A percentile compares a stretch with the other conserved stretches of the same genome.
Conservation (phyloP, 768 basidiomycete genomes). For the Lentinula edodes region DNA sequence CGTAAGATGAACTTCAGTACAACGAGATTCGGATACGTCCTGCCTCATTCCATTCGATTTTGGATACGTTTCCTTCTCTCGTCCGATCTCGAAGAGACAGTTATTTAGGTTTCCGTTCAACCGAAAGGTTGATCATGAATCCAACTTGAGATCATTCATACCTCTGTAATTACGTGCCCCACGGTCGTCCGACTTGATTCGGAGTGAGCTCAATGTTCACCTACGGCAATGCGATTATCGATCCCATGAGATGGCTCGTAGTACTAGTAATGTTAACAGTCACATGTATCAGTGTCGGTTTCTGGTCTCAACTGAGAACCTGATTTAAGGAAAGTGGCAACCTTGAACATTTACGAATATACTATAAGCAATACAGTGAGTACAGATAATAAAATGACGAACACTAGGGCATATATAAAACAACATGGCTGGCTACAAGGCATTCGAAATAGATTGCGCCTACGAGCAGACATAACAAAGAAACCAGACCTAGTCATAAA, state of each 20-base stretch:
- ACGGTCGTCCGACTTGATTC: constrained; percentile 27
- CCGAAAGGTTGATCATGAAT: neutral
- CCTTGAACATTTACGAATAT: neutral
- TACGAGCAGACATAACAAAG: neutral
- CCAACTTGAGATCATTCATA: too few species aligned
- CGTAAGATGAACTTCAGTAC: too few species aligned
- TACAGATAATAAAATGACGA: neutral
- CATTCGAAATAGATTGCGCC: neutral
- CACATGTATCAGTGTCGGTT: too few species aligned
- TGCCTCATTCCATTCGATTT: too few species aligned
- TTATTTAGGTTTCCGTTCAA: neutral
- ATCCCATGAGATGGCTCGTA: too few species aligned
- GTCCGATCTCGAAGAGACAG: too few species aligned
- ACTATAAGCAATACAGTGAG: neutral
- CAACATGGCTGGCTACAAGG: constrained; percentile 7
- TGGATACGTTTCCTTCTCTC: too few species aligned
- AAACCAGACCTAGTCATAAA: neutral
- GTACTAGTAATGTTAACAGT: too few species aligned
- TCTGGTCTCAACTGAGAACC: neutral
- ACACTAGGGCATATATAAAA: neutral
- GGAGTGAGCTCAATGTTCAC: constrained; percentile 49
- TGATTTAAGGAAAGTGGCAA: neutral
- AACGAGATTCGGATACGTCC: neutral
- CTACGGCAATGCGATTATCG: constrained; percentile 9
- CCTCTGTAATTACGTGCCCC: too few species aligned